Evolutionary conservation across 768 basidiomycete genomes (phyloP).

Genomic region (Tephrocybe sp.): DNA sequence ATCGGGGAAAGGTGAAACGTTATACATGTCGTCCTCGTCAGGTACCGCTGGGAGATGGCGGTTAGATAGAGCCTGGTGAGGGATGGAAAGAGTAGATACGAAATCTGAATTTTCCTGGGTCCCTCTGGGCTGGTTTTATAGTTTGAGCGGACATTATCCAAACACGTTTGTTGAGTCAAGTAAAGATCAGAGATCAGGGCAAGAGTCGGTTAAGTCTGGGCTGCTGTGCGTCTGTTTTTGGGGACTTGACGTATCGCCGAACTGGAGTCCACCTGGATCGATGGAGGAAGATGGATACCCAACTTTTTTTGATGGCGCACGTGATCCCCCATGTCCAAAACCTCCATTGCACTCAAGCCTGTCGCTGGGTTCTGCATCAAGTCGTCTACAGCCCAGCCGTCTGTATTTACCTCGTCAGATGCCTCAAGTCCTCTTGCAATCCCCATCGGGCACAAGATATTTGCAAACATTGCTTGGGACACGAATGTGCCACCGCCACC

Average conservation of each 20-base stretch:
- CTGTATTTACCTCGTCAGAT: conserved; percentile 30
- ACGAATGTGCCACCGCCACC: conserved; percentile 66
- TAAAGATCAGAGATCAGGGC: not conserved
- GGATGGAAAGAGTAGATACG: conserved; percentile 26
- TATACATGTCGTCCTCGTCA: conserved; percentile 43
- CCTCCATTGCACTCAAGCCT: conserved; percentile 47
- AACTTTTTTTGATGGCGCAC: conserved; percentile 1
- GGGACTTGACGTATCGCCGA: conserved; percentile 6
- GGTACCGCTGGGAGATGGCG: conserved; percentile 36
- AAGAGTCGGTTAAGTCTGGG: not conserved
- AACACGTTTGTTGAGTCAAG: conserved; percentile 14
- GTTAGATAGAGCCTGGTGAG: conserved; percentile 18
- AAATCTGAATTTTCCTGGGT: conserved; percentile 31
- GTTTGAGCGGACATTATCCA: conserved; percentile 8
- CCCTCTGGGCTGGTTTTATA: conserved; percentile 25
- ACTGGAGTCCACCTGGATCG: conserved; percentile 7
- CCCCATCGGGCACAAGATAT: conserved; percentile 56
- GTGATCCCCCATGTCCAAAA: conserved; percentile 19
- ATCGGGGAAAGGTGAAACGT: conserved; percentile 61
- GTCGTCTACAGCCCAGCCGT: conserved; percentile 43
- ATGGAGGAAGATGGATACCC: conserved; percentile 6
- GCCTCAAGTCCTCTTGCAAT: conserved; percentile 31
- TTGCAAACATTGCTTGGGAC: conserved; percentile 76
- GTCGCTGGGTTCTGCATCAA: conserved; percentile 73
- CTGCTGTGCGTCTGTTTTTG: not conserved